Conservation (phyloP, 2,329 filamentous ascomycete species). For the Nigrospora sphaerica region DNA sequence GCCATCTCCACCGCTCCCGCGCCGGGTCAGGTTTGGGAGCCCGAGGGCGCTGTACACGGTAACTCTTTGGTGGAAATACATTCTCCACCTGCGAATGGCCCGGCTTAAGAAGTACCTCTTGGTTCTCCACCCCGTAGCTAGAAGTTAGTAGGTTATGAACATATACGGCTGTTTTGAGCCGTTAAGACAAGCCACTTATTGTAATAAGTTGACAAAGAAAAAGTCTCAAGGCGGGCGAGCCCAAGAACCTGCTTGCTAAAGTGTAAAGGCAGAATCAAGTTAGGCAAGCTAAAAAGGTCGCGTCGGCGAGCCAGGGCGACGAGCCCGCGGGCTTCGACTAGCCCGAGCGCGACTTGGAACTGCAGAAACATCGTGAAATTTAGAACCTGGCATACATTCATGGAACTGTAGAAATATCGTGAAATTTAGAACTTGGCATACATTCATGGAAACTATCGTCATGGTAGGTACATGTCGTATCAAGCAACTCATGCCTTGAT, state of each 20-base stretch:
- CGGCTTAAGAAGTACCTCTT: too few relatives aligned
- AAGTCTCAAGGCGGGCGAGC: slow-evolving; percentile 55
- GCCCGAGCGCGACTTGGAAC: neutral
- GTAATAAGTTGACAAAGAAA: slow-evolving; percentile 60
- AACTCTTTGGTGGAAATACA: too few relatives aligned
- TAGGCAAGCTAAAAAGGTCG: slow-evolving; percentile 27
- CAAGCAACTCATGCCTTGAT: neutral
- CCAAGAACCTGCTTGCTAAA: slow-evolving; percentile 56
- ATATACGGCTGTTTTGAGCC: too few relatives aligned
- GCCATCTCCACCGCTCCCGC: too few relatives aligned
- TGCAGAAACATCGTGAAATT: neutral
- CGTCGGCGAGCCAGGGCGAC: slow-evolving; percentile 18
- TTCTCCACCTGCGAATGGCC: too few relatives aligned
- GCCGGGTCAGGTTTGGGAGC: too few relatives aligned
- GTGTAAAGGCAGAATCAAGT: slow-evolving; percentile 52
- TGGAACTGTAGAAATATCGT: neutral
- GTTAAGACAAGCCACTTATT: too few relatives aligned
- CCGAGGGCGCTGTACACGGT: too few relatives aligned
- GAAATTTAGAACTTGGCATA: neutral
- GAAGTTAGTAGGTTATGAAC: too few relatives aligned
- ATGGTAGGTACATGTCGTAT: neutral
- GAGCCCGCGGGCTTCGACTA: slow-evolving; percentile 54
- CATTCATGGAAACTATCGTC: neutral
- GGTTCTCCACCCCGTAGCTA: too few relatives aligned
- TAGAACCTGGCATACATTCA: neutral